Evolutionary conservation across 371 early-diverging fungal genomes (phyloP).

Genomic region (Syncephalastrum monosporum): DNA sequence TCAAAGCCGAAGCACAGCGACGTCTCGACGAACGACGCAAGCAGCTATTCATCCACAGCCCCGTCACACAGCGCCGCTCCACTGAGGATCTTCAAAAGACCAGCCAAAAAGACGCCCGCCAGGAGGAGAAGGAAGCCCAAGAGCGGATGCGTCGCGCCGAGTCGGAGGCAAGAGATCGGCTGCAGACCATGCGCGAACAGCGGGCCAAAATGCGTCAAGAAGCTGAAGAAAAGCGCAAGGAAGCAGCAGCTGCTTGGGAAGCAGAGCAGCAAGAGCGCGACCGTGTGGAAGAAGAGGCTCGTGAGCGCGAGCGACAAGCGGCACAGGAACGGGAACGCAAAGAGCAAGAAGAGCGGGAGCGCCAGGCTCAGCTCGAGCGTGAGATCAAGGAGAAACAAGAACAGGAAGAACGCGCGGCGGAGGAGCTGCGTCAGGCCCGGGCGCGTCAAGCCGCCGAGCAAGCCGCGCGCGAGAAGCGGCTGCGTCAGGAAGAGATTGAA

Average conservation of each 20-base stretch:
- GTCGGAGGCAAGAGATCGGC: slow-evolving; percentile 28
- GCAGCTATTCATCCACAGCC: slow-evolving; percentile 19
- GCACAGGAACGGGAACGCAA: slow-evolving; percentile 17
- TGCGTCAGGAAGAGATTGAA: slow-evolving; percentile 31
- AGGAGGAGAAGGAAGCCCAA: slow-evolving; percentile 36
- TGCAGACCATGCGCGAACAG: slow-evolving; percentile 17
- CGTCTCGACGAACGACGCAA: slow-evolving; percentile 35
- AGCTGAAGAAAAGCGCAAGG: slow-evolving; percentile 26
- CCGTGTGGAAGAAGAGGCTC: slow-evolving; percentile 14
- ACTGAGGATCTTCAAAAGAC: not conserved
- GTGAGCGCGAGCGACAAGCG: slow-evolving; percentile 18
- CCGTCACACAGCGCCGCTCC: not conserved
- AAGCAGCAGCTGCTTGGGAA: slow-evolving; percentile 21
- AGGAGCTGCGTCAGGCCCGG: slow-evolving; percentile 30
- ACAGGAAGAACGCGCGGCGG: slow-evolving; percentile 30
- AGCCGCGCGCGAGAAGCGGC: slow-evolving; percentile 40
- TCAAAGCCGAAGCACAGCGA: slow-evolving; percentile 45
- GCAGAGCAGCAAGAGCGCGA: slow-evolving; percentile 23
- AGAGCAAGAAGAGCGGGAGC: slow-evolving; percentile 19
- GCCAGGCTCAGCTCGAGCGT: slow-evolving; percentile 23
- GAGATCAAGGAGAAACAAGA: slow-evolving; percentile 21
- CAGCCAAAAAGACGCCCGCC: not conserved
- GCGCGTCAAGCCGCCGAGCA: slow-evolving; percentile 39
- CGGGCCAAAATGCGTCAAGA: slow-evolving; percentile 16
- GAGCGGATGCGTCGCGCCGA: slow-evolving; percentile 42